Conservation (phyloP, 305 asterid genomes). For the Fraxinus sp. region DNA sequence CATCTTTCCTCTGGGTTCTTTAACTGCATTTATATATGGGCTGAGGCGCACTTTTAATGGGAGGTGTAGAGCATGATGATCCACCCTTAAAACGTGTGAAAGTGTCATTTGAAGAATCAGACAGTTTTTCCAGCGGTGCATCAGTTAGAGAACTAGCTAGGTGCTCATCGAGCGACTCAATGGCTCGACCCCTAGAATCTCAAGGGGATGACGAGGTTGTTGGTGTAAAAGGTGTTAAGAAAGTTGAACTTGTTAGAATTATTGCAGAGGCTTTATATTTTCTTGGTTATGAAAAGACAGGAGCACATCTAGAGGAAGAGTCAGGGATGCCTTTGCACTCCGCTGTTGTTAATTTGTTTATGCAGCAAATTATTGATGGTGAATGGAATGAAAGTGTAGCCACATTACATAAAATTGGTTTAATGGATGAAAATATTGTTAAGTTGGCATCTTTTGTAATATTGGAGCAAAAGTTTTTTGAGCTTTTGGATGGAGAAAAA, state of each 20-base stretch:
- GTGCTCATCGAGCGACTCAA: conserved; percentile 18
- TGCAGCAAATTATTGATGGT: conserved; percentile 36
- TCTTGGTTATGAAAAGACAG: conserved; percentile 38
- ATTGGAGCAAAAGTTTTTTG: conserved; percentile 38
- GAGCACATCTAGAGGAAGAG: conserved; percentile 38
- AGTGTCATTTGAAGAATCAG: conserved; percentile 17
- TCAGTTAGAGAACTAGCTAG: conserved; percentile 26
- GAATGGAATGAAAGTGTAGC: conserved; percentile 37
- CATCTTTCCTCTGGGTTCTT: conserved; percentile 6
- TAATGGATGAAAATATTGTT: conserved; percentile 25
- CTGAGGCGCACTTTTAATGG: conserved; percentile 42
- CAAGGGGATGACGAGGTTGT: conserved; percentile 35
- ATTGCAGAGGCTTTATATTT: conserved; percentile 35
- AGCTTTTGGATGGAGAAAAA: conserved; percentile 26
- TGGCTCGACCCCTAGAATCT: conserved; percentile 25
- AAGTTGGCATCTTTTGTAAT: conserved; percentile 33
- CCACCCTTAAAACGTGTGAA: conserved; percentile 35
- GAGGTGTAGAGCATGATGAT: conserved; percentile 37
- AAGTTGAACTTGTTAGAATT: conserved; percentile 38
- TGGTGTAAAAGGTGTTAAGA: conserved; percentile 40
- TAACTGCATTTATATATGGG: conserved; percentile 25
- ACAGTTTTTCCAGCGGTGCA: conserved; percentile 16
- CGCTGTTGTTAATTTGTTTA: conserved; percentile 23
- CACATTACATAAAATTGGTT: conserved; percentile 30
- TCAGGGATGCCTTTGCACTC: conserved; percentile 34